phyloP scores from a whole-genome alignment of 306 rosid species.

The Aeschynomene evenia region DNA sequence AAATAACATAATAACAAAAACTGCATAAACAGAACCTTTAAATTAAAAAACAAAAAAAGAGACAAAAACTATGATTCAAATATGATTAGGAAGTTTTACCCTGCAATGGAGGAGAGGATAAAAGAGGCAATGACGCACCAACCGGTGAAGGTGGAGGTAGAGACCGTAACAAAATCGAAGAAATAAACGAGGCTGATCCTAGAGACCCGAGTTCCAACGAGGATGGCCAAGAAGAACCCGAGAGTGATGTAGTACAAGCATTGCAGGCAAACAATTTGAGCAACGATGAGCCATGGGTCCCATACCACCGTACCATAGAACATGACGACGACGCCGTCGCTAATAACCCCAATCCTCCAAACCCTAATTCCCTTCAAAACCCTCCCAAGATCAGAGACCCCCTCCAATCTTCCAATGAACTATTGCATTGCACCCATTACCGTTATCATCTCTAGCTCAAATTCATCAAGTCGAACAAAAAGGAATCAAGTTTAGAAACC shows the following conservation, averaged over 20 bases:
- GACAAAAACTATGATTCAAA: background rate
- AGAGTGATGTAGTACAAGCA: conserved; percentile 73
- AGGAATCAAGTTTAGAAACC: conserved; percentile 5
- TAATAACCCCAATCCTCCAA: conserved; percentile 1
- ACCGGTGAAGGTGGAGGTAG: conserved; percentile 68
- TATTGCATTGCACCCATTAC: background rate
- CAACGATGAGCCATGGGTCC: conserved; percentile 83
- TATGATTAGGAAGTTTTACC: conserved; percentile 41
- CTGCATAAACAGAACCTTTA: background rate
- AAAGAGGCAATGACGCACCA: conserved; percentile 71
- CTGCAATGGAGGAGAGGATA: conserved; percentile 62
- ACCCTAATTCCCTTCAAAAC: background rate
- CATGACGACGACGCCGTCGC: conserved; percentile 44
- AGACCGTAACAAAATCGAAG: conserved; percentile 66
- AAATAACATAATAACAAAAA: background rate
- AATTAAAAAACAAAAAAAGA: no score
- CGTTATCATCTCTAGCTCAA: background rate
- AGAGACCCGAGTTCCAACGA: conserved; percentile 73
- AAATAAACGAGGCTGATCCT: conserved; percentile 73
- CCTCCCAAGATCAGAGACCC: background rate
- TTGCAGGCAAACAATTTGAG: conserved; percentile 74
- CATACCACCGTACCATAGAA: conserved; percentile 74
- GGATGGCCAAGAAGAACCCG: conserved; percentile 53
- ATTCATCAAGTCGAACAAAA: background rate
- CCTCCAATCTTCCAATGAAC: background rate